Evolutionary conservation across 2,329 filamentous ascomycete genomes (phyloP).

Genomic region (Stagonosporopsis rhizophila): DNA sequence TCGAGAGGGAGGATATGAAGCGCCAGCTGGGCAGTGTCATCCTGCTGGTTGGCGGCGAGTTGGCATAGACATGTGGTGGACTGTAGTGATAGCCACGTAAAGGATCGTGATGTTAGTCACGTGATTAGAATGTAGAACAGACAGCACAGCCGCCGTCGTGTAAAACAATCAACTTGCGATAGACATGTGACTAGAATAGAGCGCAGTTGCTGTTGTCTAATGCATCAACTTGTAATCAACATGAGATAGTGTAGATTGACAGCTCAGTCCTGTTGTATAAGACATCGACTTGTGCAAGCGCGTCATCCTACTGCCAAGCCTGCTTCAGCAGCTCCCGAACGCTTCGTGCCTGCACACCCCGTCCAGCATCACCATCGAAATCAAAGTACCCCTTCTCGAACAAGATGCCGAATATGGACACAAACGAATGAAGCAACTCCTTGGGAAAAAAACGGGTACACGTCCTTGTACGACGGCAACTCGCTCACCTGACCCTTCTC

Average conservation of each 20-base stretch:
- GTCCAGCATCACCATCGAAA: background rate
- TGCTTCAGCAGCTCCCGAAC: background rate
- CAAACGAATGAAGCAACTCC: slow-evolving; percentile 4
- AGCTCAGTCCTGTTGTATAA: too few species aligned
- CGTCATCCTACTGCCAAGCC: background rate
- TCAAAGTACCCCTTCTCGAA: slow-evolving; percentile 9
- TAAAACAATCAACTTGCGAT: too few species aligned
- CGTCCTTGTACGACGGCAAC: slow-evolving; percentile 14
- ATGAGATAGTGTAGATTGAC: too few species aligned
- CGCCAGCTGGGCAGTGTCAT: slow-evolving; percentile 89
- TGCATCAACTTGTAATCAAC: too few species aligned
- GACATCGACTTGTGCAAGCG: too few species aligned
- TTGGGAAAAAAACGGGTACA: slow-evolving; percentile 21
- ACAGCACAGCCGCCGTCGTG: too few species aligned
- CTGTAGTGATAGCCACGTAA: slow-evolving; percentile 4
- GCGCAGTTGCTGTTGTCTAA: too few species aligned
- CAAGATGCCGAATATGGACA: slow-evolving; percentile 2
- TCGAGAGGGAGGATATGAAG: slow-evolving; percentile 86
- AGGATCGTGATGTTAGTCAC: too few species aligned
- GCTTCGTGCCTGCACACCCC: background rate
- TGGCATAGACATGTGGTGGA: slow-evolving; percentile 6
- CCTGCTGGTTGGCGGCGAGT: slow-evolving; percentile 68
- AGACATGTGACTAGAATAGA: too few species aligned
- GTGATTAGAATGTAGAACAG: slow-evolving; percentile 4
- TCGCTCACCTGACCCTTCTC: slow-evolving; percentile 21